These are phyloP conservation scores for Carex scoparia DNA, from an alignment of 176 grass and related monocot genomes.

Conservation along the genomic window DNA sequence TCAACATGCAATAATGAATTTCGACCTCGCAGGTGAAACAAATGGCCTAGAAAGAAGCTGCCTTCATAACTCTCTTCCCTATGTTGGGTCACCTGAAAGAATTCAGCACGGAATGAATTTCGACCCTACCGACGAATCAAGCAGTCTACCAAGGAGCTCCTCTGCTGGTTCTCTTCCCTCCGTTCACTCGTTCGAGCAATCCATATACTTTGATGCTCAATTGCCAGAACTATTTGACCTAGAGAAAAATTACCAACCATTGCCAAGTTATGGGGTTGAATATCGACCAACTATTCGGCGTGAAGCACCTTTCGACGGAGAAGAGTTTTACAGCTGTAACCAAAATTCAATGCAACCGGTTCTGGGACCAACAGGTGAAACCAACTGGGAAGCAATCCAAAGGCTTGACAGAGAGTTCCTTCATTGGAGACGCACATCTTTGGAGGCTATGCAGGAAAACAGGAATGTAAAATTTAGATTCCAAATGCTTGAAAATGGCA, in stretches of 20 bases:
- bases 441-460: not conserved
- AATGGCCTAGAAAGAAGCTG: too few relatives aligned
- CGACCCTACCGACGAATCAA: not conserved
- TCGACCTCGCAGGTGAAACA: too few relatives aligned
- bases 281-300: not conserved
- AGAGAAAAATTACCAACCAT: not conserved
- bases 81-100: too few relatives aligned
- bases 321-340: not conserved
- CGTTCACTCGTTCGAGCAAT: not conserved
- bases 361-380: not conserved
- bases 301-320: not conserved
- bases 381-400: not conserved
- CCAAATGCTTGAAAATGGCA: not conserved
- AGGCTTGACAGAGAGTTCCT: not conserved
- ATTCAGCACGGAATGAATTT: not conserved
- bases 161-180: not conserved
- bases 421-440: not conserved
- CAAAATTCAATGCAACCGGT: not conserved
- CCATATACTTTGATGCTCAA: not conserved
- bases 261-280: not conserved
- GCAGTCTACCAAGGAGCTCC: not conserved
- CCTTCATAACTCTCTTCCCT: too few relatives aligned
- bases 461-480: not conserved
- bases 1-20: not conserved
- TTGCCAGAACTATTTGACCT: not conserved